Percentiles rank a stretch among this genome's conserved stretches.
These are phyloP conservation scores for Echria macrotheca DNA, from an alignment of 495 filamentous ascomycete genomes.

Conservation along the genomic window DNA sequence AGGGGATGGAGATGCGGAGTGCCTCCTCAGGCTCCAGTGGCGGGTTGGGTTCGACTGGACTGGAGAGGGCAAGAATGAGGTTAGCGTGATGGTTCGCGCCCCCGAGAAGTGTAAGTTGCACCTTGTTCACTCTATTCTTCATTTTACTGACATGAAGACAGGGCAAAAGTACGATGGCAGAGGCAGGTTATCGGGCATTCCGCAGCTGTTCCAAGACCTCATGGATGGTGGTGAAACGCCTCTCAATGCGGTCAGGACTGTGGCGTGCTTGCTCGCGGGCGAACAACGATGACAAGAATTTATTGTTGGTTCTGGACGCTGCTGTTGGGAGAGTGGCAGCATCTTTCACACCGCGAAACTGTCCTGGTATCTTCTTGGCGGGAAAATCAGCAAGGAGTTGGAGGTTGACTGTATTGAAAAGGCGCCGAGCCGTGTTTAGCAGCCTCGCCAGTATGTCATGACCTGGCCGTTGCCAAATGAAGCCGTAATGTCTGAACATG, in stretches of 20 bases:
- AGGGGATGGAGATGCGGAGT: slow-evolving; percentile 9
- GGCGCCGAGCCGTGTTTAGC: too few species aligned
- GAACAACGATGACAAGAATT: slow-evolving; percentile 21
- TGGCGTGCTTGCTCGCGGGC: slow-evolving; percentile 47
- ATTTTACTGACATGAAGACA: slow-evolving; percentile 13
- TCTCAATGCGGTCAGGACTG: slow-evolving; percentile 44
- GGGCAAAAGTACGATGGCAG: slow-evolving; percentile 48
- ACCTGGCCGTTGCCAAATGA: too few species aligned
- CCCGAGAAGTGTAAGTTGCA: slow-evolving; percentile 48
- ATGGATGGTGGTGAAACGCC: slow-evolving; percentile 45
- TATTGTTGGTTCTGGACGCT: too few species aligned
- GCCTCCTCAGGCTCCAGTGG: slow-evolving; percentile 47
- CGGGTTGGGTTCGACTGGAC: slow-evolving; percentile 57
- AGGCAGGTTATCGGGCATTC: slow-evolving; percentile 42
- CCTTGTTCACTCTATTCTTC: not conserved
- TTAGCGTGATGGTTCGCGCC: slow-evolving; percentile 40
- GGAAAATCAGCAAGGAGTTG: too few species aligned
- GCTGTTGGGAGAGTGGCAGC: too few species aligned
- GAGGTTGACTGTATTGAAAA: too few species aligned
- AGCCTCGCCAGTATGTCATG: too few species aligned
- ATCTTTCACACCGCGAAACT: too few species aligned
- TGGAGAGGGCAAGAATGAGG: slow-evolving; percentile 51
- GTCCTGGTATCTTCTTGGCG: too few species aligned
- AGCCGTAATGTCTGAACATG: too few species aligned
- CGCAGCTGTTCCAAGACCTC: slow-evolving; percentile 47